Evolutionary conservation across 805 yeast genomes (phyloP), one percentile per base, ranked within the genome.

Genomic region (Spathaspora passalidarum): DNA sequence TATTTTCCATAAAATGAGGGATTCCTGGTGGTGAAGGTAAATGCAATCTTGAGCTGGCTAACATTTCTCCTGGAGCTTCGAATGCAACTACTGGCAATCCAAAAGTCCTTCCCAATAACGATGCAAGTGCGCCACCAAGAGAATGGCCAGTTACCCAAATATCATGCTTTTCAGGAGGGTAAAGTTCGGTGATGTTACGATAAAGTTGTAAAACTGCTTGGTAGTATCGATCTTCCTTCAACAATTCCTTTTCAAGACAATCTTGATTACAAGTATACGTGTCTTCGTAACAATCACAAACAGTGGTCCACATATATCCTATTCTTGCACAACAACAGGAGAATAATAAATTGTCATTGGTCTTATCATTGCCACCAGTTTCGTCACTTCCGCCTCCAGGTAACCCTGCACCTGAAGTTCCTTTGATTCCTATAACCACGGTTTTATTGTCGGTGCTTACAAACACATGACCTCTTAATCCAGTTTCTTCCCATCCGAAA

Each of bases 111-210:
- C 95, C 98, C 39, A 92, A 62, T 42, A 94, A 69, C 16, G 88
- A 74, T 2, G 94, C 82, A 35, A 94, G 68, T 0, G 96, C 80
- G 0, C 97, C 99, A 1, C 98, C 99, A 25, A 94, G 69, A 0
- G 98, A 91, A 61, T 94, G 99, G 2, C 99, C 99, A 0, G 96
- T 86, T 7, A 87, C 74, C 97, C 98, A 94, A 19, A 94, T 79
- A 17, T 80, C 76, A 1, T 88, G 75, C 18, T 74, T 61, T 10
- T 60, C 65, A 0, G 75, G 75, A 1, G 96, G 92, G 59, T 90
- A 90, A 44, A 82, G 49, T 3, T 56, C 49, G 0, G 82, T 72
- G 9, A 90, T 95, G 50, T 87, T 83, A 45, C 82, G 72, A 62
- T 86, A 94, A 7, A 94, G 76, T 49, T 87, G 87, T 46, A 90